Base-by-base conservation (phyloP, 306 rosid genomes). In the Acacia crassicarpa region DNA sequence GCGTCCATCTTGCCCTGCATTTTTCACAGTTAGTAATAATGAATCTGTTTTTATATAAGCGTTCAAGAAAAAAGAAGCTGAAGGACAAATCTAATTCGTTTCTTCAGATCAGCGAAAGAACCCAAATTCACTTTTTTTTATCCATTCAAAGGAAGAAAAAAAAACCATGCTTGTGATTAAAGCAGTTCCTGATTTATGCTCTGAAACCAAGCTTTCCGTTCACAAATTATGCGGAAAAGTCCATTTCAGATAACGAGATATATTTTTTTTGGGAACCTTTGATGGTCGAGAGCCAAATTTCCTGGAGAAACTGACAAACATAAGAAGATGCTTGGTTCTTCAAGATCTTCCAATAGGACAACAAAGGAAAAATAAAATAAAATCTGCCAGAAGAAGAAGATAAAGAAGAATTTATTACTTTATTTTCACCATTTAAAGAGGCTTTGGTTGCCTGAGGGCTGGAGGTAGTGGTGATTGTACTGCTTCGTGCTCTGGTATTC, bases 1-100 rank as follows among this genome's bases (percentile, higher is more conserved):
- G 62, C 81, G 83, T 93, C 94, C 89, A 90, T 88, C 89, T 91
- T 93, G 82, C 85, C 88, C 93, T 88, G 89, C 86, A 63, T 83
- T 86, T 86, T 74, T 77, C 56, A 84, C 83, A 82, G 84, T 84
- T 84, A 87, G 71, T 78, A 78, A 70, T 78, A 78, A 69, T 22
- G 51, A 89, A 78, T 62, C 51, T 79, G n/a, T 72, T 14, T 51
- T 32, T 17, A 44, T 11, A 25, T 17, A 53, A 27, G 20, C 3
- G 35, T 79, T 43, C 70, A 59, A 30, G 0, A 74, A 84, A 59
- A 72, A 59, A 69, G 23, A 81, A 67, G 27, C 59, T 9, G 76
- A 79, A 82, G 40, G 40, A 20, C 67, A 48, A 63, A 79, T 81
- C 76, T 76, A 88, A 88, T 90, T 93, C 88, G 61, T 91, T 91